Evolutionary conservation across 2,329 filamentous ascomycete genomes (phyloP), one percentile per base, ranked within the genome.

Genomic region (Zasmidium cellare): DNA sequence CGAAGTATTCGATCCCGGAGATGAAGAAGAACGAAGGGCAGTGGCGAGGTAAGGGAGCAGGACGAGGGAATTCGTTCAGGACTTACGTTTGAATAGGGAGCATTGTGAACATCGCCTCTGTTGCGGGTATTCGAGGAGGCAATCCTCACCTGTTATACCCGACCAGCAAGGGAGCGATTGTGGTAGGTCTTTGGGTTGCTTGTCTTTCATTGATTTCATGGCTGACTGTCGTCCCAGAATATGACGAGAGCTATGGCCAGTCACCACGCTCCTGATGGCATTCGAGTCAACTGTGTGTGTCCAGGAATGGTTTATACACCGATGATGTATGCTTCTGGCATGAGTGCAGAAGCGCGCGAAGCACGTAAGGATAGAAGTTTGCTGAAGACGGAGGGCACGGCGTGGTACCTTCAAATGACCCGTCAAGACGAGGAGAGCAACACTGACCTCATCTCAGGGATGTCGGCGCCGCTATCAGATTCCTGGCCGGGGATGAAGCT

Each of bases 81-180:
- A 41, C 35, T n/a, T 16, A 41, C 16, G 35, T 18, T n/a, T 14
- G 16, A 41, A 18, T 18, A 14, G 35, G 83, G 6, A 77, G 72
- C 44, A 83, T 87, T 58, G 76, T 87, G 63, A 88, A 88, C 65
- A 84, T 88, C 77, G 82, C 82, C 1, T 83, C 79, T 48, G 85
- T 88, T 1, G 84, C 85, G 0, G 84, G 84, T 0, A 65, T 80
- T n/a, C 76, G 76, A 51, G 80, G 80, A 2, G 81, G 81, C 0
- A 82, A 79, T n/a, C 80, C 80, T 2, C 76, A 80, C 72, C 63
- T 83, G 24, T 67, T 82, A 2, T 83, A 83, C 69, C 81, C 80
- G 3, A 83, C 80, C 9, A 76, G 73, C 24, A 83, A 84, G 65
- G 81, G 80, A 1, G 80, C 80, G 0, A 74, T 84, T 22, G 79